Conservation (phyloP, 2,329 filamentous ascomycete genomes). For the Fusarium albosuccineum region DNA sequence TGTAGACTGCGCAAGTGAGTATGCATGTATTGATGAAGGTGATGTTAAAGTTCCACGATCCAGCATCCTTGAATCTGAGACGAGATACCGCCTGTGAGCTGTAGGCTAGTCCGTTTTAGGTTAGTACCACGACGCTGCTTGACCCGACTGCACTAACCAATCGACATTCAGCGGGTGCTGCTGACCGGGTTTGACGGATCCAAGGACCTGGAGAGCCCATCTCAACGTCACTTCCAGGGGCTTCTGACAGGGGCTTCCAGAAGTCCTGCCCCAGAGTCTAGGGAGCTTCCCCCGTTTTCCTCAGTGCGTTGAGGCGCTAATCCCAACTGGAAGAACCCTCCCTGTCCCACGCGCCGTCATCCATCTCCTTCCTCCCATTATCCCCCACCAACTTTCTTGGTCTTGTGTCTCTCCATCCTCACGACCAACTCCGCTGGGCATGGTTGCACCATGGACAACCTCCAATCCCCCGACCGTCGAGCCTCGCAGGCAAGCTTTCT, state of each 20-base stretch:
- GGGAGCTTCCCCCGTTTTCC: constrained; percentile 25
- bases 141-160: constrained; percentile 28
- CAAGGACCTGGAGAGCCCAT: constrained; percentile 8
- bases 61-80: constrained; percentile 13
- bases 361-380: constrained; percentile 18
- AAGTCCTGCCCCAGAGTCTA: constrained; percentile 38
- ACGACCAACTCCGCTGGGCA: constrained; percentile 14
- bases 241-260: constrained; percentile 35
- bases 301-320: constrained; percentile 45
- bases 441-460: constrained; percentile 43
- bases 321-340: constrained; percentile 36
- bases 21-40: constrained; percentile 1
- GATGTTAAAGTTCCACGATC: constrained; percentile 17
- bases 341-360: constrained; percentile 36
- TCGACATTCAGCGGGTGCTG: constrained; percentile 29
- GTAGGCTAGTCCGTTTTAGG: constrained; percentile 8
- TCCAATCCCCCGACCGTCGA: constrained; percentile 38
- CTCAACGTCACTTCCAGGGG: constrained; percentile 46
- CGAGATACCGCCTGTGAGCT: neutral
- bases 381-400: constrained; percentile 34
- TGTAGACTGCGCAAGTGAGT: neutral
- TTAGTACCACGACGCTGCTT: constrained; percentile 1
- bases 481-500: constrained; percentile 57
- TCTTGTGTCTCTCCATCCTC: constrained; percentile 7
- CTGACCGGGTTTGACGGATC: constrained; percentile 33